Percentiles rank a stretch among this genome's conserved stretches.
Conservation (phyloP, 352 stramenopile species). For the Phytophthora cryptogea region DNA sequence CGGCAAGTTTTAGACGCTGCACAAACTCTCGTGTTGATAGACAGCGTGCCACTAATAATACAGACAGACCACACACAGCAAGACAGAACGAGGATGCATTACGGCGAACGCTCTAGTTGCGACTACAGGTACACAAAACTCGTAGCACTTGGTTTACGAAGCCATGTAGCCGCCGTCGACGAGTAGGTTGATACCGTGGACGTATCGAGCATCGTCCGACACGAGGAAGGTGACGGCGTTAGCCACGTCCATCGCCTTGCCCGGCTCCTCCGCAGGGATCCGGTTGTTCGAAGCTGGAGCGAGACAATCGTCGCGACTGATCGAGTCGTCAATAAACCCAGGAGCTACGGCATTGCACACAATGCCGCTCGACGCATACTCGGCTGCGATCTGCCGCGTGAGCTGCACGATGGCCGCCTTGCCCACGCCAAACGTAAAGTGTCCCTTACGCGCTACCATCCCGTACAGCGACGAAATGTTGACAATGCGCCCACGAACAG, state of each 20-base stretch:
- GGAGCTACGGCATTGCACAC: slow-evolving; percentile 68
- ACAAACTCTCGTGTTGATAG: slow-evolving; percentile 16
- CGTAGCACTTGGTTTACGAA: slow-evolving; percentile 29
- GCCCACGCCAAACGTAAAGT: slow-evolving; percentile 69
- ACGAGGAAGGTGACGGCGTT: slow-evolving; percentile 74
- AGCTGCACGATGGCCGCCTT: slow-evolving; percentile 72
- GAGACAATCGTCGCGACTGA: slow-evolving; percentile 60
- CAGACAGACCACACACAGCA: slow-evolving; percentile 10
- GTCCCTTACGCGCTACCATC: slow-evolving; percentile 58
- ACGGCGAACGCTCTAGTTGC: slow-evolving; percentile 3
- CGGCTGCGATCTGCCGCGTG: slow-evolving; percentile 61
- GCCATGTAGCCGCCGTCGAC: slow-evolving; percentile 66
- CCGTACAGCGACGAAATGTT: slow-evolving; percentile 68
- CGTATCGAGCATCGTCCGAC: slow-evolving; percentile 65
- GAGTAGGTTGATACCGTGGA: slow-evolving; percentile 66
- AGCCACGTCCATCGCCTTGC: slow-evolving; percentile 66
- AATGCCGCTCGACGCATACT: slow-evolving; percentile 64
- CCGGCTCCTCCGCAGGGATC: slow-evolving; percentile 55
- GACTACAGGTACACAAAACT: background rate
- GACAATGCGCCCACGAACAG: slow-evolving; percentile 62
- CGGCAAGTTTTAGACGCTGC: slow-evolving; percentile 57
- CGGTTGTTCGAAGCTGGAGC: slow-evolving; percentile 47
- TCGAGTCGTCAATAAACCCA: slow-evolving; percentile 69
- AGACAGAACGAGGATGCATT: background rate
- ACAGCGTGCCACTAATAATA: slow-evolving; percentile 22